Percentiles rank a stretch among this genome's conserved stretches.
These are phyloP conservation scores for Echeveria elegans DNA, from an alignment of 164 flowering plant species.

Conservation along the genomic window DNA sequence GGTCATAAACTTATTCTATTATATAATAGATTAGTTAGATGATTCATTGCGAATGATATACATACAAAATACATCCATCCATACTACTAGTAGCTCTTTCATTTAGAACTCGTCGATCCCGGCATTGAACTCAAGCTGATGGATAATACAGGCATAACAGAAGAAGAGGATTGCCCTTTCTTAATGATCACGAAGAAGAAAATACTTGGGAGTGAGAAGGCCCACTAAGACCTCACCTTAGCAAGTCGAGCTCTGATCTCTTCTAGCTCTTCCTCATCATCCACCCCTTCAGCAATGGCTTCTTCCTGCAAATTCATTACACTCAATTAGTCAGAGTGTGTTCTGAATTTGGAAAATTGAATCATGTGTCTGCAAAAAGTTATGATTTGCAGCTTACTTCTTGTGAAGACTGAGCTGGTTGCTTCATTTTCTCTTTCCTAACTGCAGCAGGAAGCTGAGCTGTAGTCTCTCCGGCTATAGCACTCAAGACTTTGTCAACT, in stretches of 20 bases:
- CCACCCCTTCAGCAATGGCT: conserved; percentile 51
- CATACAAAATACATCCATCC: too few relatives aligned
- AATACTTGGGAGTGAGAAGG: not conserved
- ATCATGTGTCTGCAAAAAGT: too few relatives aligned
- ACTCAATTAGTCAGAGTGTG: not conserved
- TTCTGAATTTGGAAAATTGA: not conserved
- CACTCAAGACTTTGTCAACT: conserved; percentile 84
- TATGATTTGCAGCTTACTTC: not conserved
- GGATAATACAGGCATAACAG: too few relatives aligned
- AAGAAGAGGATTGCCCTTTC: too few relatives aligned
- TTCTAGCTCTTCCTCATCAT: conserved; percentile 75
- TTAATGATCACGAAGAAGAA: too few relatives aligned
- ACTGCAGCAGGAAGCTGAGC: conserved; percentile 85
- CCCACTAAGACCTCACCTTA: conserved; percentile 13
- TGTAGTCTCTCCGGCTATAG: conserved; percentile 80
- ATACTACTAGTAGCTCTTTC: too few relatives aligned
- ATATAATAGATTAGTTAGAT: too few relatives aligned
- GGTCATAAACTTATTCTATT: too few relatives aligned
- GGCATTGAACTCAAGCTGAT: too few relatives aligned
- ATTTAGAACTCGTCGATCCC: too few relatives aligned
- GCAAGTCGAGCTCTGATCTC: conserved; percentile 55
- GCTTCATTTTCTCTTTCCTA: conserved; percentile 48
- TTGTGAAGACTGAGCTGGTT: conserved; percentile 30
- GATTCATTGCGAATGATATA: too few relatives aligned
- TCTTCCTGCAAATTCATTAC: conserved; percentile 30